phyloP scores from a whole-genome alignment of 2,329 filamentous ascomycete species.

The Lasiodiplodia citricola region DNA sequence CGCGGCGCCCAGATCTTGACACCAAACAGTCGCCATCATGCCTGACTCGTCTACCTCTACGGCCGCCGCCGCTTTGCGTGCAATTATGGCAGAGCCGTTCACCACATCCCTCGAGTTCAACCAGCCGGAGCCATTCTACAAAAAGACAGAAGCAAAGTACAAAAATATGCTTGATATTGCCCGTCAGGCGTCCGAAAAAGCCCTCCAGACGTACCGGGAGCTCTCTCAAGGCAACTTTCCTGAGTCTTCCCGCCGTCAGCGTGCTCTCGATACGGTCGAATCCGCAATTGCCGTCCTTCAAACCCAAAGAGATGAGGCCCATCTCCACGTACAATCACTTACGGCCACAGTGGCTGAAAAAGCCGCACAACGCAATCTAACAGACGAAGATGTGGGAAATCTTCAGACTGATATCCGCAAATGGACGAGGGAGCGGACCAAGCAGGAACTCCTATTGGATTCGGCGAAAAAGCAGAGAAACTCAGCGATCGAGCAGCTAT shows the following conservation, averaged over 20 bases:
- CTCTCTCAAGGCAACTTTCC: background rate
- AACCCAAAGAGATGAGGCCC: background rate
- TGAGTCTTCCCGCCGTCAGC: background rate
- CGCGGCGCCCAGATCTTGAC: no score
- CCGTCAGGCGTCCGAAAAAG: background rate
- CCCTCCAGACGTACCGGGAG: background rate
- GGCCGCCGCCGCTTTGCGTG: background rate
- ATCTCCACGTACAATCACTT: background rate
- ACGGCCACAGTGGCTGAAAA: background rate
- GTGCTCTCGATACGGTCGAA: background rate
- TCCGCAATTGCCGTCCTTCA: background rate
- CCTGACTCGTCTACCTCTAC: no score
- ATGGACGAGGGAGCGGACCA: background rate
- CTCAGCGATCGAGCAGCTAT: background rate
- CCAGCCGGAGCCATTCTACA: background rate
- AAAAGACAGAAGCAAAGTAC: background rate
- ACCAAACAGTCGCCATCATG: no score
- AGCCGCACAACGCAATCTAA: background rate
- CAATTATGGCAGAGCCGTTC: background rate
- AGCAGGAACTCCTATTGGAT: background rate
- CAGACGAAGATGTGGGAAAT: background rate
- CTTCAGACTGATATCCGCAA: background rate
- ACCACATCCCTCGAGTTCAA: background rate
- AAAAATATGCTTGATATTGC: background rate
- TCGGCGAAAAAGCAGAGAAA: background rate